Percentiles rank a stretch among this genome's conserved stretches.
Evolutionary conservation across 2,329 filamentous ascomycete genomes (phyloP).

Genomic region (Thyridium curvatum): DNA sequence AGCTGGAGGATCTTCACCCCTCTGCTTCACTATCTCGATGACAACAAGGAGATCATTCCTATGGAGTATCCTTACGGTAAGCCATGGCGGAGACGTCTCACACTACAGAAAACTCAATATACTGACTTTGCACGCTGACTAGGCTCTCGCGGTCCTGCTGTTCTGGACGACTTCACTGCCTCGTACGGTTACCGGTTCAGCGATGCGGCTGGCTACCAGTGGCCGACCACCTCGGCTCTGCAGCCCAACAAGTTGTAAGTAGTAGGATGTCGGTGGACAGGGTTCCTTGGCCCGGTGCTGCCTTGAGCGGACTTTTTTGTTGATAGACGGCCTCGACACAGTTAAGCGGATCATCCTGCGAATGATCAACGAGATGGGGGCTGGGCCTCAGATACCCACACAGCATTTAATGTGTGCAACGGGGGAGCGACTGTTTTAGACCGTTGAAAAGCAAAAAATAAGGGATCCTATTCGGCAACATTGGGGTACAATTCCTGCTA

Average conservation of each 20-base stretch:
- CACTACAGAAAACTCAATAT: not conserved
- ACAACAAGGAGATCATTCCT: slow-evolving; percentile 98
- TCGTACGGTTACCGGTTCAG: slow-evolving; percentile 99
- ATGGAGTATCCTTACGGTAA: slow-evolving; percentile 99
- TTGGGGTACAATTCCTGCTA: no score
- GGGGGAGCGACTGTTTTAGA: no score
- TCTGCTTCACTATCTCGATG: slow-evolving; percentile 93
- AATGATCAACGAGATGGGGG: no score
- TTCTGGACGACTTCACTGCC: slow-evolving; percentile 95
- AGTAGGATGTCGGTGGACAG: slow-evolving; percentile 2
- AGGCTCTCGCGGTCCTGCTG: slow-evolving; percentile 95
- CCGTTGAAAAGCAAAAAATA: no score
- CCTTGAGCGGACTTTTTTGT: no score
- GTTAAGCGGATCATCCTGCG: no score
- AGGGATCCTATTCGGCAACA: no score
- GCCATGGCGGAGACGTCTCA: slow-evolving; percentile 24
- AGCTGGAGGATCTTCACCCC: slow-evolving; percentile 99
- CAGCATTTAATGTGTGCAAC: no score
- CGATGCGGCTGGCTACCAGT: slow-evolving; percentile 92
- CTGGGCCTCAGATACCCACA: no score
- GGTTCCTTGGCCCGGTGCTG: no score
- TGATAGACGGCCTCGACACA: no score
- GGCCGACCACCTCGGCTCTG: slow-evolving; percentile 71
- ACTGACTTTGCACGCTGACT: slow-evolving; percentile 15
- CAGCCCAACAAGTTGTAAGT: slow-evolving; percentile 76